Conservation (phyloP, 1,284 basidiomycete genomes). For the Ceratorhiza oryzae-sativae region DNA sequence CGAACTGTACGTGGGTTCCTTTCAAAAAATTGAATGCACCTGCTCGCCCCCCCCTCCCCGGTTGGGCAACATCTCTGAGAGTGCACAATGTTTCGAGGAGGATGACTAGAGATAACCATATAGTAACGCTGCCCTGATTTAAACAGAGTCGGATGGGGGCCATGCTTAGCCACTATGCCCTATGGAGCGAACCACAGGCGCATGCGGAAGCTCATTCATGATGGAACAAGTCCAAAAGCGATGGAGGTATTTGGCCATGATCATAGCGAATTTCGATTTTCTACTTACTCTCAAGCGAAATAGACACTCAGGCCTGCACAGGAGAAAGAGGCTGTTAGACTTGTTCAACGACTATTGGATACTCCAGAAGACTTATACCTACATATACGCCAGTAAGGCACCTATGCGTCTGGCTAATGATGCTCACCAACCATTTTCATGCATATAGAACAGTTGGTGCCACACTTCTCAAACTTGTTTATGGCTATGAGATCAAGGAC, state of each 20-base stretch:
- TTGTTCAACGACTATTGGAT: background rate
- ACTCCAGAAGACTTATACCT: background rate
- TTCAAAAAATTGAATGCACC: background rate
- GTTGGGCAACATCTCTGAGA: background rate
- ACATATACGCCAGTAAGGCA: conserved; percentile 19
- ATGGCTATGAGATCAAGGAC: conserved; percentile 14
- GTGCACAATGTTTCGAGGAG: too few species aligned
- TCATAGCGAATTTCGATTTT: background rate
- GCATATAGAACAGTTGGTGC: background rate
- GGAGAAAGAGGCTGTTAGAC: conserved; percentile 15
- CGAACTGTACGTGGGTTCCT: background rate
- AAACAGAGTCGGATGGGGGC: conserved; percentile 21
- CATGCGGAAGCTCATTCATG: conserved; percentile 6
- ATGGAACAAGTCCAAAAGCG: conserved; percentile 16
- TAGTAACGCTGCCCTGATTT: too few species aligned
- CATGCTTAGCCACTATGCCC: background rate
- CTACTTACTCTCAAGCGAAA: background rate
- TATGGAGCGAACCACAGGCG: conserved; percentile 11
- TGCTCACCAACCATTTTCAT: background rate
- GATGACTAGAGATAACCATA: too few species aligned
- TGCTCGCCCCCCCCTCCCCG: too few species aligned
- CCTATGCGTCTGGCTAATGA: background rate
- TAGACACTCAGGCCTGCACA: background rate
- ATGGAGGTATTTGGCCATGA: conserved; percentile 2
- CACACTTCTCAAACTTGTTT: background rate